A percentile compares a stretch with the other conserved stretches of the same genome.
Evolutionary conservation across 1,284 basidiomycete species (phyloP).

Genomic region (Tilletia indica): DNA sequence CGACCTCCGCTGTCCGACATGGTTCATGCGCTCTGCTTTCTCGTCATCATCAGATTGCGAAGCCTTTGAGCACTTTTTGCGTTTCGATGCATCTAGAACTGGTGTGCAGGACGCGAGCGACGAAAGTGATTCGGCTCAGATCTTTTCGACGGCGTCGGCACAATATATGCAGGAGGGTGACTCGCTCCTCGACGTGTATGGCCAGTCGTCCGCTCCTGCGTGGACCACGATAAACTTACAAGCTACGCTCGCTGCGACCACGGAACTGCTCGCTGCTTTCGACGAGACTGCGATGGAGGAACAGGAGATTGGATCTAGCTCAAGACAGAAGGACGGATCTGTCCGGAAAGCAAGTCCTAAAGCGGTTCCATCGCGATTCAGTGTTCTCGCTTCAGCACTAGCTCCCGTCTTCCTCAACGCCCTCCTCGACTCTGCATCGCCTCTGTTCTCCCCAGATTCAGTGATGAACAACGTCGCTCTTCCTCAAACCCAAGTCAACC

Average conservation of each 20-base stretch:
- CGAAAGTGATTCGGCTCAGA: background rate
- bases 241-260: background rate
- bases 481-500: constrained; percentile 18
- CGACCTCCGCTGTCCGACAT: constrained; percentile 31
- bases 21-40: constrained; percentile 46
- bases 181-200: constrained; percentile 26
- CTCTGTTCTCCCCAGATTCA: constrained; percentile 34
- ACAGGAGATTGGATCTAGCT: too few relatives aligned
- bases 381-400: constrained; percentile 27
- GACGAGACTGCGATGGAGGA: background rate
- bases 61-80: constrained; percentile 34
- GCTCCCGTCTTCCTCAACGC: constrained; percentile 27
- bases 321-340: background rate
- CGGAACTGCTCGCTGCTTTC: background rate
- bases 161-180: background rate
- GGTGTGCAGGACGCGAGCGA: background rate
- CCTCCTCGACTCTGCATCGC: constrained; percentile 25
- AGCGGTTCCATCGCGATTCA: constrained; percentile 22
- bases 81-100: background rate
- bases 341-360: background rate
- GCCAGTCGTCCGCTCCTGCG: constrained; percentile 18
- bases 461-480: constrained; percentile 5
- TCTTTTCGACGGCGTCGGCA: background rate
- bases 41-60: constrained; percentile 38
- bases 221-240: constrained; percentile 21